Evolutionary conservation across 1,139 yeast species (phyloP), one percentile per base, ranked within the genome.

Genomic region (Meyerozyma guilliermondii): DNA sequence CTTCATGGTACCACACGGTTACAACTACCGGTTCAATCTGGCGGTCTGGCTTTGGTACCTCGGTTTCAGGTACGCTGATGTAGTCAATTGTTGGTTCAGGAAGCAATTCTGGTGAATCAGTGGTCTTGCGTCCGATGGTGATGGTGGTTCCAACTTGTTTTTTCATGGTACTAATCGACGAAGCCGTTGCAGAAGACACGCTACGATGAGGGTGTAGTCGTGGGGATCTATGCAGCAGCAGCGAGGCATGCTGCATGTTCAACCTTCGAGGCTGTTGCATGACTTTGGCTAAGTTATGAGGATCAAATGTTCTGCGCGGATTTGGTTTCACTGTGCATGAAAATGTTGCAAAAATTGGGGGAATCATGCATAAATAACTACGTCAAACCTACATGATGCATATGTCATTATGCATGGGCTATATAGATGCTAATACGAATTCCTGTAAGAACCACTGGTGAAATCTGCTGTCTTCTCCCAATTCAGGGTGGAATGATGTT

Each of bases 401-500:
- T n/a, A 26, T 26, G 28, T 26, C 28, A n/a, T 11, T 10, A 26
- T n/a, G 11, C 13, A 11, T 5, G 13, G n/a, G 10, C 33, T 29
- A 29, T 29, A 29, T 29, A 29, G 24, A 33, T 8, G 37, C 44
- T 16, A 43, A 38, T 23, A 79, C 80, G 60, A 80, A 81, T 51
- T 75, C 79, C 43, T 72, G 71, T 38, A 85, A 54, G 60, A 83
- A 86, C 87, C 89, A 87, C 53, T 76, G 71, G 59, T 87, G 95
- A 54, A 87, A 78, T 33, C 85, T 63, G 51, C 83, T 88, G 28
- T 39, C 46, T 10, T 58, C 60, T 1, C 85, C 67, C 33, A 87
- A 68, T 58, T 87, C 95, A 0, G 95, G 95, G 58, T 87, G 95
- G 61, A 87, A 87, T 2, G 89, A 80, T 0, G 92, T 86, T 1